A percentile compares a stretch with the other conserved stretches of the same genome.
phyloP scores from a whole-genome alignment of 1,284 basidiomycete species.

The Sphagnurus paluster region DNA sequence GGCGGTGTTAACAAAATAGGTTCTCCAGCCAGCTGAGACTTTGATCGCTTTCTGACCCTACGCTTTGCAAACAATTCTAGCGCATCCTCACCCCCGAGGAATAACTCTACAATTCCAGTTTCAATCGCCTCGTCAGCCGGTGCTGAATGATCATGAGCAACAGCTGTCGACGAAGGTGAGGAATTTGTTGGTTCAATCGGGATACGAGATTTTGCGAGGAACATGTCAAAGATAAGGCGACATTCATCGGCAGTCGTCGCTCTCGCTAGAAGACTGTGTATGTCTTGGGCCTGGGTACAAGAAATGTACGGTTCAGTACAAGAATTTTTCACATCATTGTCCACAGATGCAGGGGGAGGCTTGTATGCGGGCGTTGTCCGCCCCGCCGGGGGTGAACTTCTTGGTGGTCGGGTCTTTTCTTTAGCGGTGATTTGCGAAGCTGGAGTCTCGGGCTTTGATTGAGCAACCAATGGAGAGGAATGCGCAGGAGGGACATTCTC shows the following conservation, averaged over 20 bases:
- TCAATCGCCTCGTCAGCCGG: constrained; percentile 37
- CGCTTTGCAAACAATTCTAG: constrained; percentile 9
- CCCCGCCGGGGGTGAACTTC: neutral
- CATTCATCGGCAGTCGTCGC: constrained; percentile 83
- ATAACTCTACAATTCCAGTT: constrained; percentile 47
- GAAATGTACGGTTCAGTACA: constrained; percentile 21
- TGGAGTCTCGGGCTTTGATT: neutral
- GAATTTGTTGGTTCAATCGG: constrained; percentile 31
- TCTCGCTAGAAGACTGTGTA: constrained; percentile 67
- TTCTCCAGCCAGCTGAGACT: constrained; percentile 3
- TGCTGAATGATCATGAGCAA: constrained; percentile 22
- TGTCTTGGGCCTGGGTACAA: constrained; percentile 52
- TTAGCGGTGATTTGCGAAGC: neutral
- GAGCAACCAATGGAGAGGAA: constrained; percentile 13
- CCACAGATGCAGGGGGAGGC: constrained; percentile 25
- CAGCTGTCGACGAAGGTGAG: constrained; percentile 35
- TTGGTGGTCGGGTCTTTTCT: constrained; percentile 4
- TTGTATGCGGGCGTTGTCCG: constrained; percentile 25
- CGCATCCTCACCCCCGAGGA: constrained; percentile 42
- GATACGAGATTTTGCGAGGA: constrained; percentile 66
- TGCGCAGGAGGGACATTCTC: constrained; percentile 15
- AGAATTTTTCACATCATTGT: too few species aligned
- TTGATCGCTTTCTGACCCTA: constrained; percentile 10
- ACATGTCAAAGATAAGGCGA: constrained; percentile 80
- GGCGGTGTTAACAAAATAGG: neutral